Conservation (phyloP, 139 green algal genomes). For the Astrephomene gubernaculifera region DNA sequence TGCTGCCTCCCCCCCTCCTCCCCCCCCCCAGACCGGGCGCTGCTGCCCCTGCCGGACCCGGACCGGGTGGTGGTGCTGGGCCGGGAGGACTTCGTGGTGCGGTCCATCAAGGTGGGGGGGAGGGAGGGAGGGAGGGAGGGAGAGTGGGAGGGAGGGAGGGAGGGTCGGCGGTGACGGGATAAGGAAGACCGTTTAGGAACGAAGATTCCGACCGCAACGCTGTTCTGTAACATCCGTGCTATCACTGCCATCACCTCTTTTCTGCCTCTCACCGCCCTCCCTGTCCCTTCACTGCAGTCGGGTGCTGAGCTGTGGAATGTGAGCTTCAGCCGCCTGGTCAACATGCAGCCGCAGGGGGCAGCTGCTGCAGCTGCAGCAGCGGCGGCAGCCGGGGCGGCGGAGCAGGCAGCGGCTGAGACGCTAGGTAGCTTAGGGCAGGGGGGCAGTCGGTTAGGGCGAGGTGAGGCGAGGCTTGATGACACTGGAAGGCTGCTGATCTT, state of each 20-base stretch:
- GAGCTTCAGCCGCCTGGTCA: conserved; percentile 32
- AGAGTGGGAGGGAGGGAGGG: neutral
- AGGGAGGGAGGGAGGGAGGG: conserved; percentile 4
- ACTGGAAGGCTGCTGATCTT: neutral
- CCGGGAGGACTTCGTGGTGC: conserved; percentile 81
- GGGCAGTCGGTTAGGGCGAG: neutral
- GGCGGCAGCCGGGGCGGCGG: neutral
- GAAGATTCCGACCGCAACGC: neutral
- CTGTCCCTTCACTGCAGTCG: neutral
- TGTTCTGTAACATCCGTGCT: neutral
- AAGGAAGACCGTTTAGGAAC: neutral
- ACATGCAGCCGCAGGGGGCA: neutral
- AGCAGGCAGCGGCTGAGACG: neutral
- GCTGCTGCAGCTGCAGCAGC: neutral
- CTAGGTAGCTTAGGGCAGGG: neutral
- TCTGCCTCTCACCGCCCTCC: no score
- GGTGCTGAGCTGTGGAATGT: conserved; percentile 35
- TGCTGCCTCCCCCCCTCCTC: neutral
- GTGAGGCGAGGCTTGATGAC: neutral
- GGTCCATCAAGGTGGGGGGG: conserved; percentile 65
- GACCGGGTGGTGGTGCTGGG: conserved; percentile 71
- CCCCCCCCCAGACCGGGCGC: conserved; percentile 41
- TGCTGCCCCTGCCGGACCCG: conserved; percentile 45
- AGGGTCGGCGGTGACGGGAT: conserved; percentile 5
- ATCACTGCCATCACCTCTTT: neutral